These are phyloP conservation scores for Ceratocystis cacaofunesta DNA, from an alignment of 2,329 filamentous ascomycete genomes.

Conservation along the genomic window DNA sequence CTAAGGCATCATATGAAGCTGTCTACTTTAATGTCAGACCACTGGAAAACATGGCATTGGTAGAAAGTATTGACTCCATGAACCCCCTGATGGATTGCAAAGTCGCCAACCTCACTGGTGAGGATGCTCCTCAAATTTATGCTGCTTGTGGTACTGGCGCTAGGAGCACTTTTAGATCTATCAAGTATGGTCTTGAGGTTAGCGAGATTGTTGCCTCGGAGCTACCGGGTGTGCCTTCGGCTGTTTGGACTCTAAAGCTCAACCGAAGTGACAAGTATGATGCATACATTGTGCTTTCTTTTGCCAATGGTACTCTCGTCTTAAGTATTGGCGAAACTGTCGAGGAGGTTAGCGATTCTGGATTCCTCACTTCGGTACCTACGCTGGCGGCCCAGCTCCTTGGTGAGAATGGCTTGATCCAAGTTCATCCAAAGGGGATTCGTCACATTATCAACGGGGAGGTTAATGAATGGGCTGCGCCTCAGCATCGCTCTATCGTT, in stretches of 20 bases:
- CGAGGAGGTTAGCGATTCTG: conserved; percentile 85
- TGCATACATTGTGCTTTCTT: conserved; percentile 89
- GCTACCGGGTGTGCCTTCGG: conserved; percentile 71
- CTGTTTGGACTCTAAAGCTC: conserved; percentile 91
- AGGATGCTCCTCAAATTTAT: conserved; percentile 95
- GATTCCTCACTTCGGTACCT: conserved; percentile 75
- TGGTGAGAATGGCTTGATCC: conserved; percentile 80
- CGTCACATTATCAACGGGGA: conserved; percentile 67
- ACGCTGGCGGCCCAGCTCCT: conserved; percentile 89
- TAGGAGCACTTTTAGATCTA: conserved; percentile 74
- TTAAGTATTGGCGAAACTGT: conserved; percentile 94
- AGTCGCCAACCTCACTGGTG: conserved; percentile 75
- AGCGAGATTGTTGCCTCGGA: conserved; percentile 93
- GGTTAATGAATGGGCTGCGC: conserved; percentile 85
- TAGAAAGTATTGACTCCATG: conserved; percentile 74
- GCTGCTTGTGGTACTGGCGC: conserved; percentile 79
- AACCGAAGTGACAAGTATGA: conserved; percentile 71
- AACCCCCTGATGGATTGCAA: conserved; percentile 87
- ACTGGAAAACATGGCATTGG: conserved; percentile 66
- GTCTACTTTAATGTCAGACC: conserved; percentile 73
- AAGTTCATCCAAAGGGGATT: conserved; percentile 94
- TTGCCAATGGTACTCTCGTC: conserved; percentile 77
- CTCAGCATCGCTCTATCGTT: conserved; percentile 87
- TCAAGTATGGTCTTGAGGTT: conserved; percentile 86
- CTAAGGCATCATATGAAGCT: conserved; percentile 54